phyloP scores from a whole-genome alignment of 2,329 filamentous ascomycete species.

The Aspergillaceae sp. region DNA sequence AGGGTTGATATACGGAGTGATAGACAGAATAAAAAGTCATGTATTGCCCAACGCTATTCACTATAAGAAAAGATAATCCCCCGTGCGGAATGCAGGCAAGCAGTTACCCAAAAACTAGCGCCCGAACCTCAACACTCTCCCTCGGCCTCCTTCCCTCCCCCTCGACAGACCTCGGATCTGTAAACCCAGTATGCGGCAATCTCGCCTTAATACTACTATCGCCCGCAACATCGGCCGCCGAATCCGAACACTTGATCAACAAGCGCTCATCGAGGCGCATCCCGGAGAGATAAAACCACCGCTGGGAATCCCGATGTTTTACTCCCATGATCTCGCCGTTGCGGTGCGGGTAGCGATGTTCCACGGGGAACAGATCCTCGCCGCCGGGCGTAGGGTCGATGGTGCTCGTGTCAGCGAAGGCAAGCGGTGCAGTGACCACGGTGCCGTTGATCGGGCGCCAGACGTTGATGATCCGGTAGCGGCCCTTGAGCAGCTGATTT shows the following conservation, averaged over 20 bases:
- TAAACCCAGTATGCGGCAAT: slow-evolving; percentile 69
- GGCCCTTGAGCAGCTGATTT: slow-evolving; percentile 53
- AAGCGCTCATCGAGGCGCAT: slow-evolving; percentile 67
- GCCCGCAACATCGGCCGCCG: slow-evolving; percentile 2
- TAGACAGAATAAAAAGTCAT: no score
- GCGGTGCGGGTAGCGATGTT: slow-evolving; percentile 64
- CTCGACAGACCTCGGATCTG: slow-evolving; percentile 55
- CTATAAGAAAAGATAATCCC: no score
- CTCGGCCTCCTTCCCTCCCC: slow-evolving; percentile 59
- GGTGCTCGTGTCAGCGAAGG: slow-evolving; percentile 47
- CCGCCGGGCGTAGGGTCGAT: slow-evolving; percentile 37
- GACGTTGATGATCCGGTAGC: slow-evolving; percentile 80
- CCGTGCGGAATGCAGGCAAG: background rate
- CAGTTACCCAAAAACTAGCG: slow-evolving; percentile 64
- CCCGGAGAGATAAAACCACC: slow-evolving; percentile 73
- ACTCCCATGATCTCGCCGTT: slow-evolving; percentile 68
- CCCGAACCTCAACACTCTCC: slow-evolving; percentile 84
- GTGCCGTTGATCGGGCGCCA: slow-evolving; percentile 62
- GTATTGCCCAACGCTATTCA: no score
- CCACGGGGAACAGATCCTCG: slow-evolving; percentile 59
- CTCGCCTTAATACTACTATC: slow-evolving; percentile 44
- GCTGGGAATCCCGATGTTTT: slow-evolving; percentile 50
- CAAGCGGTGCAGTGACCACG: slow-evolving; percentile 50
- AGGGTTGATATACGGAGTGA: no score
- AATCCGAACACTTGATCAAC: slow-evolving; percentile 68